Percentiles rank a stretch among this genome's conserved stretches.
Conservation (phyloP, 2,329 filamentous ascomycete genomes). For the Emmonsiellopsis sp. region DNA sequence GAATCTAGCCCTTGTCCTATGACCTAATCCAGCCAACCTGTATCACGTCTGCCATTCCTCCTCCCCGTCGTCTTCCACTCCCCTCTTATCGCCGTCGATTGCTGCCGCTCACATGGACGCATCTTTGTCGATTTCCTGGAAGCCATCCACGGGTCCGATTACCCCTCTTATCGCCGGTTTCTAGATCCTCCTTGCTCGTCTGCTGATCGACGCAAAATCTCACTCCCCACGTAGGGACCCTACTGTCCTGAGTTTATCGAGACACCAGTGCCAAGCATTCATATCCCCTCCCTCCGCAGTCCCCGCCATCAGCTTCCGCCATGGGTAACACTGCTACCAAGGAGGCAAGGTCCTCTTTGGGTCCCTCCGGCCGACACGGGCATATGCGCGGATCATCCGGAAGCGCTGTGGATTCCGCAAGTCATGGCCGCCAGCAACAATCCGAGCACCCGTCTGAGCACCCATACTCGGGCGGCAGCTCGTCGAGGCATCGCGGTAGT, state of each 20-base stretch:
- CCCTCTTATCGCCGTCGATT: conserved; percentile 2
- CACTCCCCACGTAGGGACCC: background rate
- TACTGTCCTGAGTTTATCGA: background rate
- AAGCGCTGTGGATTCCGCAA: background rate
- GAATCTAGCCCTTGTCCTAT: background rate
- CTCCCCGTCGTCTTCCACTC: conserved; percentile 1
- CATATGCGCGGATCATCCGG: conserved; percentile 5
- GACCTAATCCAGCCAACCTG: conserved; percentile 1
- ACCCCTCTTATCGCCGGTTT: conserved; percentile 10
- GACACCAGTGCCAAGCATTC: background rate
- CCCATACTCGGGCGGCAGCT: conserved; percentile 2
- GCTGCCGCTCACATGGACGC: conserved; percentile 23
- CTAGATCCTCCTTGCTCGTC: background rate
- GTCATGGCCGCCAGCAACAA: conserved; percentile 1
- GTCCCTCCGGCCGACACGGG: conserved; percentile 5
- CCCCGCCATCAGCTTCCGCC: background rate
- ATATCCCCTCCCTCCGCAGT: conserved; percentile 4
- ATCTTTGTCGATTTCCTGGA: conserved; percentile 6
- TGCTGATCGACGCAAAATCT: background rate
- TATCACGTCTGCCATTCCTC: background rate
- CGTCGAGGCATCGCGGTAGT: conserved; percentile 38
- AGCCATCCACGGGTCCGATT: conserved; percentile 1
- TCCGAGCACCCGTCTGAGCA: background rate
- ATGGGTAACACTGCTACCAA: conserved; percentile 42
- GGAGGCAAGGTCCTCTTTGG: conserved; percentile 29